Evolutionary conservation across 805 yeast species (phyloP), one percentile per base, ranked within the genome.

Genomic region (Pichia nanzhaoensis): DNA sequence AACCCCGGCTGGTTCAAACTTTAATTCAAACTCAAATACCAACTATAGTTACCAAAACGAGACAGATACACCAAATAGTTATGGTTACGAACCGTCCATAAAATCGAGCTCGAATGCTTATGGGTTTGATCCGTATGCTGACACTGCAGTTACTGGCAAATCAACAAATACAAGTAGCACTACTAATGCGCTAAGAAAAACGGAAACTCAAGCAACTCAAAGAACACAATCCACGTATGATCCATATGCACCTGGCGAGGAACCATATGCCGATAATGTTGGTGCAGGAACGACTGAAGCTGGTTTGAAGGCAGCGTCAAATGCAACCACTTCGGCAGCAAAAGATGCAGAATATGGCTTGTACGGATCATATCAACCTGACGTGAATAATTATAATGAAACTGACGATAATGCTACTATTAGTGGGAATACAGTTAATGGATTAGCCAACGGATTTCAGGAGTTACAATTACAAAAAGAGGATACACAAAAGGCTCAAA

Each of bases 171-270:
- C 35, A 3, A 7, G 37, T 19, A 22, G 9, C 14, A 8, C 14
- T 30, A 30, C 30, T 24, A 24, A 24, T 24, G 12, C 6, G 28
- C 37, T 34, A 16, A 13, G 16, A 13, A 41, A 32, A 19, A 34
- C 41, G 1, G 21, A 37, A 22, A 41, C 44, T 7, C 38, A 45
- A n/a, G 27, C 31, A 28, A 17, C 39, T 4, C 4, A 45, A 5
- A 44, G 21, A 10, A 35, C 43, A 17, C 49, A 53, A 32, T 53
- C 52, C 33, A 50, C 54, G n/a, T 49, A 48, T 38, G 59, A 54
- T 54, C 58, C 59, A 47, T 57, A 57, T 64, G 64, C 45, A 2
- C 47, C 48, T 19, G 50, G 44, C 3, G 43, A 40, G 18, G 47
- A 46, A 41, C 45, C 49, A 34, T 41, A 41, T 34, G 34, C 30